Conservation (phyloP, 257 asterid genomes). For the Anisodus tanguticus region DNA sequence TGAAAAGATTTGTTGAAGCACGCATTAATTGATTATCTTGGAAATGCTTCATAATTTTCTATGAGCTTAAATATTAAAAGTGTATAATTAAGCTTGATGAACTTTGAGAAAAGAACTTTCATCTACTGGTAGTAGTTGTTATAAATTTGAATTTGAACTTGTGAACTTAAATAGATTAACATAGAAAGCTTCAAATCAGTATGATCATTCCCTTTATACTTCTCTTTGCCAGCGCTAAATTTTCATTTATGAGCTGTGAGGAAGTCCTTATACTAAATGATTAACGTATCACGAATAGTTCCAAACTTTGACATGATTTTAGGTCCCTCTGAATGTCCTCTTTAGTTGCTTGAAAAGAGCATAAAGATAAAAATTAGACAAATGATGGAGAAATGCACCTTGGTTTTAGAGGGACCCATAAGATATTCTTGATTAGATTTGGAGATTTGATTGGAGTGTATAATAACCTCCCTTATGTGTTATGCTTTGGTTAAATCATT, state of each 20-base stretch:
- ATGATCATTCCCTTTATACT: not conserved
- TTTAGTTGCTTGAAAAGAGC: not conserved
- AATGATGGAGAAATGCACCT: conserved; percentile 4
- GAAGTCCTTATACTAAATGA: not conserved
- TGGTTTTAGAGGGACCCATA: conserved; percentile 13
- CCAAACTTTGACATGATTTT: not conserved
- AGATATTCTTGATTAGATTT: not conserved
- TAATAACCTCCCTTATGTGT: not conserved
- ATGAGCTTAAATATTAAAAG: not conserved
- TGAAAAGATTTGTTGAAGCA: not conserved
- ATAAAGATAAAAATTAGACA: not conserved
- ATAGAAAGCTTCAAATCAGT: not conserved
- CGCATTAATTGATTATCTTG: not conserved
- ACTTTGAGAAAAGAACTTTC: not conserved
- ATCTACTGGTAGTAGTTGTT: not conserved
- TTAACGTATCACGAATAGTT: not conserved
- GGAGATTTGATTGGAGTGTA: not conserved
- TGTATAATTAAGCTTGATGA: not conserved
- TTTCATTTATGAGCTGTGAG: not conserved
- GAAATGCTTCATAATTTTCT: not conserved
- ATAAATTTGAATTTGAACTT: not conserved
- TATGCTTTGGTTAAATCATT: not conserved
- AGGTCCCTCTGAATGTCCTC: not conserved
- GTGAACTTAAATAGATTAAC: not conserved
- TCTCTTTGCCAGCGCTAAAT: not conserved